phyloP scores from a whole-genome alignment of 179 eudicot species.

The Sideroxylon spinosum region DNA sequence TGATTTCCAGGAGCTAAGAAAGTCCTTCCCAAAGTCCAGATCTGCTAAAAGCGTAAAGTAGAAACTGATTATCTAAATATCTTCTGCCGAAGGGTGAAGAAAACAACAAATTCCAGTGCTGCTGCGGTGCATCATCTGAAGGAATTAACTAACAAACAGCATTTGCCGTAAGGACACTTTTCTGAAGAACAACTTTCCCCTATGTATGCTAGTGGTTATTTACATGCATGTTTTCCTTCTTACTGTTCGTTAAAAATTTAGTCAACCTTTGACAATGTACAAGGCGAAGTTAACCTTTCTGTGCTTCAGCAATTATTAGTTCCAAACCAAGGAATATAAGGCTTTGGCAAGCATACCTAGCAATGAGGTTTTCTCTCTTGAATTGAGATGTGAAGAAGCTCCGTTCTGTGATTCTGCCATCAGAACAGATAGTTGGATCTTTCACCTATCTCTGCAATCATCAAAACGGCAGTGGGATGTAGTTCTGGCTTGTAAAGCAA shows the following conservation, averaged over 20 bases:
- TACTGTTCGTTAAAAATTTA: neutral
- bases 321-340: neutral
- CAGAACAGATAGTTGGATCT: constrained; percentile 19
- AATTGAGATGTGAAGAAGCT: constrained; percentile 38
- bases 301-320: neutral
- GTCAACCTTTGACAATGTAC: neutral
- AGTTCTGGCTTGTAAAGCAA: neutral
- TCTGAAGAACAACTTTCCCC: neutral
- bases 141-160: neutral
- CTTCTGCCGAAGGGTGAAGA: neutral
- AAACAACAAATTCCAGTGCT: neutral
- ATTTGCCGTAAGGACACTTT: neutral
- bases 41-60: constrained; percentile 38
- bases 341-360: constrained; percentile 39
- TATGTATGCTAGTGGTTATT: neutral
- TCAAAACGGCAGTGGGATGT: neutral
- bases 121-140: neutral
- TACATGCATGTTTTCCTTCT: neutral
- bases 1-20: constrained; percentile 75
- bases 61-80: constrained; percentile 6
- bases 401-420: constrained; percentile 61
- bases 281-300: neutral
- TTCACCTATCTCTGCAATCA: constrained; percentile 22
- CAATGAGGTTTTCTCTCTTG: constrained; percentile 44
- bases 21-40: constrained; percentile 68